Base-by-base conservation (phyloP, 345 rosid genomes). In the Ceriops decandra region DNA sequence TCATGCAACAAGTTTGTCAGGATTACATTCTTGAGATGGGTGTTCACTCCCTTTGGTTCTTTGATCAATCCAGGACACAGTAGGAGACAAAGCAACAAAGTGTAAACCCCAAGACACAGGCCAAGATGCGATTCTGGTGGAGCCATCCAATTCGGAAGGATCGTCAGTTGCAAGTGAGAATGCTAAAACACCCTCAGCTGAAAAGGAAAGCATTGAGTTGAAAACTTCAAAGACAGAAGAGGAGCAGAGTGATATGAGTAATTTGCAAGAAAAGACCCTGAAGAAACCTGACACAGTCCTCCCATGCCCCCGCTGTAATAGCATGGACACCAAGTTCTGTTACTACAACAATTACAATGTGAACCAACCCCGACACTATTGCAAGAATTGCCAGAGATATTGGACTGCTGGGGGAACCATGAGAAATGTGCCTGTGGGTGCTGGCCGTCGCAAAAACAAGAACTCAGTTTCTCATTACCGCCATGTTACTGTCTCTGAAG, bases 401-500 rank as follows among this genome's bases (percentile, higher is more conserved):
- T 76, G 79, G 79, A 76, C 79, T 5, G 80, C 80, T 62, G 80
- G 80, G 22, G 80, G 80, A 19, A 77, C 80, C 46, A 77, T 77
- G 76, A 77, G 80, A 22, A 77, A 77, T 60, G 80, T 77, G 24
- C 80, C 80, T 22, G 80, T 77, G 32, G 80, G 80, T 38, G 80
- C 80, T 32, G 80, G 80, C 13, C 76, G 80, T 19, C 80, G 80
- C 15, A 72, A 68, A 64, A 77, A 72, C 67, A 72, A 77, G 70
- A 68, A 72, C 62, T 72, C 74, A 27, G 52, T 73, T 26, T 72
- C 74, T 60, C 90, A 90, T 68, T 88, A 68, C 75, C 95, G 88
- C 64, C 93, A 86, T 60, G 71, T 87, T 21, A 83, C 86, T 19
- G 76, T 86, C 68, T 67, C 96, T 21, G 93, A 88, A 79, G 85